Evolutionary conservation across 257 asterid genomes (phyloP).

Genomic region (Capsicum baccatum): DNA sequence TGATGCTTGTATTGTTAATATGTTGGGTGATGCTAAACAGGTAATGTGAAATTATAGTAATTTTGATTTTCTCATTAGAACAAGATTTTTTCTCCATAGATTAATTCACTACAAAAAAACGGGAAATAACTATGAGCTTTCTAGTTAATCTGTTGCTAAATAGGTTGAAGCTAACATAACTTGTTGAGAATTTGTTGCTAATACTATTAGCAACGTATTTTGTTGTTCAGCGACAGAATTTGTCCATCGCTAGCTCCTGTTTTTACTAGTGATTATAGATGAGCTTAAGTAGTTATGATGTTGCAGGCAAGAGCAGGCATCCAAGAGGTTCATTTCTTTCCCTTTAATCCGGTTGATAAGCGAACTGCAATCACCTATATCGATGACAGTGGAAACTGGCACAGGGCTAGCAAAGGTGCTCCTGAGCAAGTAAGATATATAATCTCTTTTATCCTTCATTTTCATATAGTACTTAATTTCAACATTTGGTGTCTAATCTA

Average conservation of each 20-base stretch:
- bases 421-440: conserved; percentile 61
- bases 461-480: neutral
- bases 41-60: conserved; percentile 27
- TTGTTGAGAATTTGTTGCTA: too few species aligned
- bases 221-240: neutral
- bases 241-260: neutral
- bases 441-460: neutral
- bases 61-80: neutral
- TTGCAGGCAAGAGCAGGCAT: conserved; percentile 67
- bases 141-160: neutral
- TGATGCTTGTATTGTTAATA: conserved; percentile 70
- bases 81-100: neutral
- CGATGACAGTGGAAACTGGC: conserved; percentile 60
- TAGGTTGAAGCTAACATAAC: neutral
- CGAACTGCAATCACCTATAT: conserved; percentile 72
- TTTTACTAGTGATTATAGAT: neutral
- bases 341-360: conserved; percentile 71
- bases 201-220: neutral
- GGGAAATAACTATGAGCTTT: too few species aligned
- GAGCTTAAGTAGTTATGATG: neutral
- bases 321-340: conserved; percentile 68
- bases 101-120: too few species aligned
- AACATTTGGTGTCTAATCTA: neutral
- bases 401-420: conserved; percentile 74
- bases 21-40: conserved; percentile 67